A percentile compares a stretch with the other conserved stretches of the same genome.
Conservation (phyloP, 805 yeast species). For the Teunomyces tritomae region DNA sequence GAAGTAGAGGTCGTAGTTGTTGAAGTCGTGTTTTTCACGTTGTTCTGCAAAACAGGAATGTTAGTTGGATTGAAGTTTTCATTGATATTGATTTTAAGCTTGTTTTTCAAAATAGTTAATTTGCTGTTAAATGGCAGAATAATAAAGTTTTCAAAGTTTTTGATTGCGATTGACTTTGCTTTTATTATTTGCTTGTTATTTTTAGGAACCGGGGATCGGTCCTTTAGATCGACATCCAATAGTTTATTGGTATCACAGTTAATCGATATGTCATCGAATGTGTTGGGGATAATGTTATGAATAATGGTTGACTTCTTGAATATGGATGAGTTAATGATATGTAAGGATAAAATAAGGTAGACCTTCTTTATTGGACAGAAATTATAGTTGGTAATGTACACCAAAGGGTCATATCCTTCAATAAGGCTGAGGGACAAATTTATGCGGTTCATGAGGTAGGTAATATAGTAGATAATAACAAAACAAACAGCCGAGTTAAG, state of each 20-base stretch:
- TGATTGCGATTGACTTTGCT: conserved; percentile 10
- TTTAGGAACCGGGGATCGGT: background rate
- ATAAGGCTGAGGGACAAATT: conserved; percentile 8
- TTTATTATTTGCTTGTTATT: background rate
- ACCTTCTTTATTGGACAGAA: conserved; percentile 7
- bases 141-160: conserved; percentile 15
- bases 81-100: conserved; percentile 6
- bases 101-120: conserved; percentile 7
- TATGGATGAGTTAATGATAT: conserved; percentile 12
- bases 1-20: conserved; percentile 9
- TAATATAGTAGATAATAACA: conserved; percentile 12
- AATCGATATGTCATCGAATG: conserved; percentile 9
- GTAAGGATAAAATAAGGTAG: conserved; percentile 12
- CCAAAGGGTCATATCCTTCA: conserved; percentile 7
- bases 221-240: conserved; percentile 10
- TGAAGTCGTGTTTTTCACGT: conserved; percentile 6
- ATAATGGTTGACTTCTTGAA: conserved; percentile 7
- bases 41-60: background rate
- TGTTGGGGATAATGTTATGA: conserved; percentile 7
- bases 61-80: background rate
- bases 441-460: conserved; percentile 13
- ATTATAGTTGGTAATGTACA: conserved; percentile 12
- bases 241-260: conserved; percentile 13
- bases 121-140: conserved; percentile 11
- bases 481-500: conserved; percentile 12